These are phyloP conservation scores for Zoysia japonica DNA, from an alignment of 176 grass and related monocot genomes.

Conservation along the genomic window DNA sequence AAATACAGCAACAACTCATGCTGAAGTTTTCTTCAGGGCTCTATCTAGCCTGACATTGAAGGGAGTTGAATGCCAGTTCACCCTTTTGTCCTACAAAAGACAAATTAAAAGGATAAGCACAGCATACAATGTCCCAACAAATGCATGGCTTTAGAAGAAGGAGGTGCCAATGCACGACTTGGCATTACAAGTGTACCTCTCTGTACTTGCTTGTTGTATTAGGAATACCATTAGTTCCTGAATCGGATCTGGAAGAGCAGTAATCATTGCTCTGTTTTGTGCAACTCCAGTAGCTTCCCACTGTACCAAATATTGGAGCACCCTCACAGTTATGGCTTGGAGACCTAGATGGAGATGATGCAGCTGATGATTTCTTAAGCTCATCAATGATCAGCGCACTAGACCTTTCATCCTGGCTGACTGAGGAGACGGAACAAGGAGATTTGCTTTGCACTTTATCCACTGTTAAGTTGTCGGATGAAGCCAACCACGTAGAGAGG, in stretches of 20 bases:
- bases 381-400: conserved; percentile 65
- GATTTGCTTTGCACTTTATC: conserved; percentile 51
- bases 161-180: background rate
- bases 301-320: conserved; percentile 64
- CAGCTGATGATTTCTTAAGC: conserved; percentile 59
- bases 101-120: conserved; percentile 1
- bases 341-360: conserved; percentile 64
- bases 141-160: background rate
- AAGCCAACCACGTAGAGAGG: conserved; percentile 78
- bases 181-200: conserved; percentile 47
- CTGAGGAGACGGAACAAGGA: conserved; percentile 39
- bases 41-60: conserved; percentile 65
- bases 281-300: conserved; percentile 77
- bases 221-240: conserved; percentile 55
- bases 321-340: conserved; percentile 51
- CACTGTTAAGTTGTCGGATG: conserved; percentile 49
- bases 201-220: conserved; percentile 65
- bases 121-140: background rate
- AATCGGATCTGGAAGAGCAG: conserved; percentile 50
- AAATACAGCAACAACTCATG: conserved; percentile 25
- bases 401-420: conserved; percentile 66
- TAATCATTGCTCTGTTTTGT: conserved; percentile 24
- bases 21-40: conserved; percentile 46
- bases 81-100: conserved; percentile 56
- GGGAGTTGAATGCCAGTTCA: conserved; percentile 62